These are phyloP conservation scores for Spongispora temasekensis DNA, from an alignment of 1,284 basidiomycete species.

Conservation along the genomic window DNA sequence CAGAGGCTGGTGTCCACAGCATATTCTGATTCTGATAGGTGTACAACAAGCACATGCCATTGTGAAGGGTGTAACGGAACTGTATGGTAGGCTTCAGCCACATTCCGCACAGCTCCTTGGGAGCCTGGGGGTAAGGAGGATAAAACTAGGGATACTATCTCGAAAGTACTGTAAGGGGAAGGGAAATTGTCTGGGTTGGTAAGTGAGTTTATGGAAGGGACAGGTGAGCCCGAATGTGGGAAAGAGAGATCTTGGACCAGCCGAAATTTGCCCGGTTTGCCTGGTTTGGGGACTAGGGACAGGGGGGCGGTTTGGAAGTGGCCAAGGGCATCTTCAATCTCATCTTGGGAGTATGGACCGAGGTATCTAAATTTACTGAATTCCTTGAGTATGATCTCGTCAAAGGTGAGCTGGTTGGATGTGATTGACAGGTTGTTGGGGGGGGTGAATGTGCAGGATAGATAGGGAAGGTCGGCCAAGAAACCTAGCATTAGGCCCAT, in stretches of 20 bases:
- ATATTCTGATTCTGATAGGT: not conserved
- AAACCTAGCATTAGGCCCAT: too few species aligned
- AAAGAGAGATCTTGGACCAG: not conserved
- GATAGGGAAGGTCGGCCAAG: not conserved
- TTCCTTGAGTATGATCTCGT: not conserved
- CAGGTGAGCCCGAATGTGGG: not conserved
- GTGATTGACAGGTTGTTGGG: not conserved
- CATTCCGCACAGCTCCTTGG: conserved; percentile 1
- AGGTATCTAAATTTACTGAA: not conserved
- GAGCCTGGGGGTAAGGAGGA: too few species aligned
- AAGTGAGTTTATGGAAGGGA: not conserved
- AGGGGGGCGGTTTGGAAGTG: not conserved
- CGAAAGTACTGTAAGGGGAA: not conserved
- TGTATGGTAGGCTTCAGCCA: conserved; percentile 11
- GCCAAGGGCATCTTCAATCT: not conserved
- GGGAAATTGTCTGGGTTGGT: not conserved
- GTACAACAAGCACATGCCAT: not conserved
- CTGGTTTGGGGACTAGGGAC: not conserved
- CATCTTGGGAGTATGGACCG: not conserved
- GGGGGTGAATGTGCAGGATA: not conserved
- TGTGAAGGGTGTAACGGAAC: conserved; percentile 6
- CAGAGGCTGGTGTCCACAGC: conserved; percentile 7
- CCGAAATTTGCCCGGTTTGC: too few species aligned
- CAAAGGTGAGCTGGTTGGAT: not conserved
- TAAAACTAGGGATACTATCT: too few species aligned